phyloP scores from a whole-genome alignment of 139 green algal genomes.

The Picochlorum sp. region DNA sequence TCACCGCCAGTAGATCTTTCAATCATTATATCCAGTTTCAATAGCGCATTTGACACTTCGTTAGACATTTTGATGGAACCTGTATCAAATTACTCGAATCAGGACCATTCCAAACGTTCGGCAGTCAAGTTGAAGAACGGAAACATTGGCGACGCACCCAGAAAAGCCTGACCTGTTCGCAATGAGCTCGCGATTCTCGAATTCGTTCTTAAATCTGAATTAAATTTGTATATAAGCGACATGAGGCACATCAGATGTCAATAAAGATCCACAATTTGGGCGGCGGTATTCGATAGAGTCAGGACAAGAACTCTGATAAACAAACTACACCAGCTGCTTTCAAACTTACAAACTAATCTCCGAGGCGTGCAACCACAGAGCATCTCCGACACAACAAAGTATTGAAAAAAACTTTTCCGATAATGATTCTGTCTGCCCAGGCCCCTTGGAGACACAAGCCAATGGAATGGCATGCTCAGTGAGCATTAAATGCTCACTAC shows the following conservation, averaged over 20 bases:
- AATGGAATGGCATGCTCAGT: too few species aligned
- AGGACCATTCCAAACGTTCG: too few species aligned
- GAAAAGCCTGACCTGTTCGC: not conserved
- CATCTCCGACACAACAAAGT: not conserved
- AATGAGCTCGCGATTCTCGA: not conserved
- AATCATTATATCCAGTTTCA: conserved; percentile 32
- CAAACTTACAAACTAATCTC: not conserved
- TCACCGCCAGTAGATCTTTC: not conserved
- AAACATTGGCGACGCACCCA: not conserved
- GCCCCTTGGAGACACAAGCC: too few species aligned
- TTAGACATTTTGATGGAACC: conserved; percentile 7
- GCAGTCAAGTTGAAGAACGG: too few species aligned
- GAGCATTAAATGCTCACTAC: too few species aligned
- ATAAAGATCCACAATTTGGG: too few species aligned
- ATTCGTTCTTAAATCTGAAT: not conserved
- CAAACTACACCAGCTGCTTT: too few species aligned
- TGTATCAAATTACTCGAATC: too few species aligned
- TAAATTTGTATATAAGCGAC: too few species aligned
- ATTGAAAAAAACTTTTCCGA: not conserved
- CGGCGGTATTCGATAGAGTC: not conserved
- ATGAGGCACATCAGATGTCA: too few species aligned
- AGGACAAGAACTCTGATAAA: too few species aligned
- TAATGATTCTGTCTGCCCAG: too few species aligned
- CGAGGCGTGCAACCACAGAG: not conserved
- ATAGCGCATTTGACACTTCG: conserved; percentile 15